Conservation (phyloP, 2,329 filamentous ascomycete species). For the Pseudogymnoascus sp. region DNA sequence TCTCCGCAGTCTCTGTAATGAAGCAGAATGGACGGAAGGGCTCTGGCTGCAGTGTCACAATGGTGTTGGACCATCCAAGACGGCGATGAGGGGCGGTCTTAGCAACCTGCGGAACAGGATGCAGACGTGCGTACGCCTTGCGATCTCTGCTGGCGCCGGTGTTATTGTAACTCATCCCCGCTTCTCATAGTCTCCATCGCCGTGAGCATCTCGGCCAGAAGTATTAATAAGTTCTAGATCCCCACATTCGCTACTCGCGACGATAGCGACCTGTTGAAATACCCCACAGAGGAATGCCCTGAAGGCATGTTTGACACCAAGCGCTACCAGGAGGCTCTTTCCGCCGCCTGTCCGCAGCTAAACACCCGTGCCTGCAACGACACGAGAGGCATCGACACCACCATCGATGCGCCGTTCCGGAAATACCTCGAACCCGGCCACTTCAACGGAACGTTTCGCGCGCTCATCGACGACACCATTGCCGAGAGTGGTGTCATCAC, state of each 20-base stretch:
- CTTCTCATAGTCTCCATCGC: background rate
- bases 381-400: slow-evolving; percentile 13
- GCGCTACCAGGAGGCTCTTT: slow-evolving; percentile 8
- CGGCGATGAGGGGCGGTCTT: slow-evolving; percentile 16
- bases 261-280: slow-evolving; percentile 10
- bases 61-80: slow-evolving; percentile 10
- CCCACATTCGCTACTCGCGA: slow-evolving; percentile 14
- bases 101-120: slow-evolving; percentile 20
- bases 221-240: slow-evolving; percentile 8
- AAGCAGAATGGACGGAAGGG: slow-evolving; percentile 15
- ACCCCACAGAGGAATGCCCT: slow-evolving; percentile 7
- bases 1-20: slow-evolving; percentile 13
- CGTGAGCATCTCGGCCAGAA: background rate
- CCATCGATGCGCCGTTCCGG: slow-evolving; percentile 9
- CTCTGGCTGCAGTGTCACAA: slow-evolving; percentile 22
- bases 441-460: slow-evolving; percentile 9
- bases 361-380: slow-evolving; percentile 16
- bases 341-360: slow-evolving; percentile 14
- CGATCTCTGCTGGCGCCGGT: slow-evolving; percentile 18
- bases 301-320: slow-evolving; percentile 15
- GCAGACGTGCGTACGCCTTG: slow-evolving; percentile 20
- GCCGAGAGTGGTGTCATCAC: background rate
- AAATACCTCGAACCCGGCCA: slow-evolving; percentile 9
- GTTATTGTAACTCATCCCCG: slow-evolving; percentile 12
- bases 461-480: background rate